Conservation (phyloP, 2,329 filamentous ascomycete genomes). For the Penicillium sp. region DNA sequence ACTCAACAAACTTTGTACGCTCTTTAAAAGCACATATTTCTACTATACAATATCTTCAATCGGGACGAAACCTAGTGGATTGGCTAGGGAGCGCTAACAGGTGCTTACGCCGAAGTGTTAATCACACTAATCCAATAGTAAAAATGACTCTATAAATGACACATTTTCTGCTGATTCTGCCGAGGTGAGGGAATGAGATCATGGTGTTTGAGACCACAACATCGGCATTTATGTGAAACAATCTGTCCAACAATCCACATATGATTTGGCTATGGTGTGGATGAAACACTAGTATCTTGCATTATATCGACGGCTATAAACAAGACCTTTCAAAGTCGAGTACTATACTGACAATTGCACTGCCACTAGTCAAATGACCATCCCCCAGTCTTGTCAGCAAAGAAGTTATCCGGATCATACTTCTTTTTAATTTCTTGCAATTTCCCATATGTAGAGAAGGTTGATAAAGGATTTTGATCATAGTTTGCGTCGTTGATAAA, state of each 20-base stretch:
- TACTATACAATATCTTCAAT: too few relatives aligned
- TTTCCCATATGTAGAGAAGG: constrained; percentile 31
- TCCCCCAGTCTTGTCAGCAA: constrained; percentile 26
- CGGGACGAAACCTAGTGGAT: too few relatives aligned
- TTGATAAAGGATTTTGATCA: constrained; percentile 26
- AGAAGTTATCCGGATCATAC: constrained; percentile 38
- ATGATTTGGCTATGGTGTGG: not conserved
- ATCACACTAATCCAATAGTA: too few relatives aligned
- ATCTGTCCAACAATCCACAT: not conserved
- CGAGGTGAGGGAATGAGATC: not conserved
- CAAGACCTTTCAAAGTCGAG: not conserved
- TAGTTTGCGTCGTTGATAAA: constrained; percentile 35
- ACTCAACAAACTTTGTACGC: too few relatives aligned
- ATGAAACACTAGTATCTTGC: not conserved
- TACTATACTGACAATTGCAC: not conserved
- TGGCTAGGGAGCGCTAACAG: too few relatives aligned
- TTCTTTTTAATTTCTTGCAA: constrained; percentile 38
- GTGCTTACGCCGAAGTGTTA: too few relatives aligned
- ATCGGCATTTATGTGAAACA: too few relatives aligned
- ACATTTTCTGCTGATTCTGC: constrained; percentile 35
- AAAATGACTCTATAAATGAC: constrained; percentile 2
- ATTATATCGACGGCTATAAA: not conserved
- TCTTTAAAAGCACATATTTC: too few relatives aligned
- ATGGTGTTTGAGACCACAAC: not conserved
- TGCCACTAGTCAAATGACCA: constrained; percentile 28